Evolutionary conservation across 495 filamentous ascomycete species (phyloP).

Genomic region (Xylaria sp.): DNA sequence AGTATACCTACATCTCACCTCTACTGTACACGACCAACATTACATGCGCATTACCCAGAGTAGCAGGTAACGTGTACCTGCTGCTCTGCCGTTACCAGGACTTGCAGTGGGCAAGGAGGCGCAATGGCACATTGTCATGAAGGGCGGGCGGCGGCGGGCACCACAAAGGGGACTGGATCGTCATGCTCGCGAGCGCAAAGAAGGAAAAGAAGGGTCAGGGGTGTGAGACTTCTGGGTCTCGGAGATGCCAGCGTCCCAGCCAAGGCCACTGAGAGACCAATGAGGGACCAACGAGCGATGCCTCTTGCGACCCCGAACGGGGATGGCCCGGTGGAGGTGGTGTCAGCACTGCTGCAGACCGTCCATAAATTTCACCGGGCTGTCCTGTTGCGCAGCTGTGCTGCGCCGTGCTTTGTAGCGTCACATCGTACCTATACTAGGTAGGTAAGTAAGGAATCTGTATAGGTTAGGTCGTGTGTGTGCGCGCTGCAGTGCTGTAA

Average conservation of each 20-base stretch:
- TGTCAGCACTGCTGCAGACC: conserved; percentile 14
- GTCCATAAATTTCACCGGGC: neutral
- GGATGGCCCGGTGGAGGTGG: conserved; percentile 9
- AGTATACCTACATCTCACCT: neutral
- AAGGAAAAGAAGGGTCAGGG: neutral
- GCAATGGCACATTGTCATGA: conserved; percentile 3
- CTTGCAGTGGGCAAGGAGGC: conserved; percentile 17
- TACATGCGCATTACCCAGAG: neutral
- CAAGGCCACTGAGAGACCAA: neutral
- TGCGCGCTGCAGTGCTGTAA: too few relatives aligned
- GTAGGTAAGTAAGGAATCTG: too few relatives aligned
- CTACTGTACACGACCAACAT: neutral
- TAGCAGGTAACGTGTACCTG: conserved; percentile 6
- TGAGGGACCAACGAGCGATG: neutral
- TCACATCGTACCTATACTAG: neutral
- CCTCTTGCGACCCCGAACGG: neutral
- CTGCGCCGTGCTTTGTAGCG: neutral
- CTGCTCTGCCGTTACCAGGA: conserved; percentile 5
- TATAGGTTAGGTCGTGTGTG: too few relatives aligned
- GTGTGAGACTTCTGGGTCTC: conserved; percentile 5
- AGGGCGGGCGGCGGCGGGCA: conserved; percentile 1
- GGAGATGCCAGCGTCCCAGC: conserved; percentile 9
- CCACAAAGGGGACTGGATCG: conserved; percentile 11
- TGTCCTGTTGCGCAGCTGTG: neutral
- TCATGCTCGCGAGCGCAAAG: conserved; percentile 3